Conservation (phyloP, 768 basidiomycete genomes). For the Sutorius australiensis region DNA sequence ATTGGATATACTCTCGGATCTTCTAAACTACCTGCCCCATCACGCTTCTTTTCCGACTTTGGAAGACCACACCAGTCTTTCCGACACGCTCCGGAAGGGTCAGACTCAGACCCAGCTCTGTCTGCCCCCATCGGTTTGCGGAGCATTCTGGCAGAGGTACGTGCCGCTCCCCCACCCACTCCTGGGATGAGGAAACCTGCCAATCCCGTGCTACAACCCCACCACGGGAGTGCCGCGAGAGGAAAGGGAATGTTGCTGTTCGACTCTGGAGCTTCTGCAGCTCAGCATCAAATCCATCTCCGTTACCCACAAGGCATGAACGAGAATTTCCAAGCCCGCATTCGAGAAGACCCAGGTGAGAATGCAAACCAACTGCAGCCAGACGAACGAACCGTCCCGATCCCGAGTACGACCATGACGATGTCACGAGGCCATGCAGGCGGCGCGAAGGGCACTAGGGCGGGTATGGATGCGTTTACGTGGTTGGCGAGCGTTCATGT, state of each 20-base stretch:
- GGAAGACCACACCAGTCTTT: constrained; percentile 43
- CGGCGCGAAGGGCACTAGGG: constrained; percentile 47
- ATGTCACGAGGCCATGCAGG: constrained; percentile 46
- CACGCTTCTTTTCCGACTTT: constrained; percentile 15
- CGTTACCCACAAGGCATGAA: constrained; percentile 21
- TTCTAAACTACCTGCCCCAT: constrained; percentile 23
- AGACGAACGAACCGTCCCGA: constrained; percentile 20
- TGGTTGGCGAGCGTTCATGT: constrained; percentile 77
- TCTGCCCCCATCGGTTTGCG: constrained; percentile 68
- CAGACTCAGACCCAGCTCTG: constrained; percentile 41
- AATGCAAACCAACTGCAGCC: constrained; percentile 5
- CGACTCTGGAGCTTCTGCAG: constrained; percentile 34
- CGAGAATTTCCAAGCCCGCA: constrained; percentile 11
- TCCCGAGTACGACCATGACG: constrained; percentile 32
- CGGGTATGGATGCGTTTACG: constrained; percentile 67
- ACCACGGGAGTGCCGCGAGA: constrained; percentile 33
- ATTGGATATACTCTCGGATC: constrained; percentile 42
- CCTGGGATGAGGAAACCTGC: constrained; percentile 16
- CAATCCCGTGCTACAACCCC: constrained; percentile 32
- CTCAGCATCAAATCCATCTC: constrained; percentile 32
- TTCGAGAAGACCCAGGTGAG: constrained; percentile 15
- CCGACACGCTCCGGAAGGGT: constrained; percentile 47
- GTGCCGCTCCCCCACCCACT: constrained; percentile 44
- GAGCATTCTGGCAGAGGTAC: constrained; percentile 66
- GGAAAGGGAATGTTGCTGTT: constrained; percentile 26